These are phyloP conservation scores for Oidium heveae DNA, from an alignment of 2,329 filamentous ascomycete species.

Conservation along the genomic window DNA sequence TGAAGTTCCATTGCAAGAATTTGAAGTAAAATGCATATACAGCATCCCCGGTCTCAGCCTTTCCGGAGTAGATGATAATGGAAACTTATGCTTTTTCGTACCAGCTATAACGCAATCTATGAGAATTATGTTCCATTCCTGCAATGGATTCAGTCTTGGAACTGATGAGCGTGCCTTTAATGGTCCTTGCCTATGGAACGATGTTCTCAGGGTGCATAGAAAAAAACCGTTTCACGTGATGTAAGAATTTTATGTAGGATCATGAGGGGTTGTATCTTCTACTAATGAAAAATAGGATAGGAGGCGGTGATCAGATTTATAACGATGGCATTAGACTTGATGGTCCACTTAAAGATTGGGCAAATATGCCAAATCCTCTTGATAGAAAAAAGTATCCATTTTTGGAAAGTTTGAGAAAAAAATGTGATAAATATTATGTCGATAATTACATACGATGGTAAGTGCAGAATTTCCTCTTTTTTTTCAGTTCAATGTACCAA, in stretches of 20 bases:
- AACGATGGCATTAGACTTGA: constrained; percentile 76
- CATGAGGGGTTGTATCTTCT: background rate
- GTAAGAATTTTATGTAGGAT: constrained; percentile 23
- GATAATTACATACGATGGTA: constrained; percentile 62
- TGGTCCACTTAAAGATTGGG: constrained; percentile 64
- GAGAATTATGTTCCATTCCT: constrained; percentile 97
- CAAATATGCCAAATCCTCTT: constrained; percentile 55
- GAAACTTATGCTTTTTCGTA: constrained; percentile 54
- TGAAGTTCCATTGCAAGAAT: constrained; percentile 43
- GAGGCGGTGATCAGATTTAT: constrained; percentile 89
- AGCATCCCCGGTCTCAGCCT: constrained; percentile 40
- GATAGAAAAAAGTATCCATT: constrained; percentile 62
- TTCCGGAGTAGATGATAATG: constrained; percentile 27
- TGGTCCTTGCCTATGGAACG: constrained; percentile 84
- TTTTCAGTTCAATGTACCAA: constrained; percentile 22
- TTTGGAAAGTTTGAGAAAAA: constrained; percentile 49
- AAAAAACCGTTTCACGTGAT: constrained; percentile 81
- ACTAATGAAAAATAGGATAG: constrained; percentile 32
- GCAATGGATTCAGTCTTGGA: constrained; percentile 83
- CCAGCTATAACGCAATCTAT: constrained; percentile 66
- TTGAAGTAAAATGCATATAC: constrained; percentile 60
- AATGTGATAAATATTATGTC: constrained; percentile 77
- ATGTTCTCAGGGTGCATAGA: constrained; percentile 63
- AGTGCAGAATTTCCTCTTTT: constrained; percentile 19
- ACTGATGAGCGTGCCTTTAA: constrained; percentile 70